These are phyloP conservation scores for Podaxis rugospora DNA, from an alignment of 768 basidiomycete species.

Conservation along the genomic window DNA sequence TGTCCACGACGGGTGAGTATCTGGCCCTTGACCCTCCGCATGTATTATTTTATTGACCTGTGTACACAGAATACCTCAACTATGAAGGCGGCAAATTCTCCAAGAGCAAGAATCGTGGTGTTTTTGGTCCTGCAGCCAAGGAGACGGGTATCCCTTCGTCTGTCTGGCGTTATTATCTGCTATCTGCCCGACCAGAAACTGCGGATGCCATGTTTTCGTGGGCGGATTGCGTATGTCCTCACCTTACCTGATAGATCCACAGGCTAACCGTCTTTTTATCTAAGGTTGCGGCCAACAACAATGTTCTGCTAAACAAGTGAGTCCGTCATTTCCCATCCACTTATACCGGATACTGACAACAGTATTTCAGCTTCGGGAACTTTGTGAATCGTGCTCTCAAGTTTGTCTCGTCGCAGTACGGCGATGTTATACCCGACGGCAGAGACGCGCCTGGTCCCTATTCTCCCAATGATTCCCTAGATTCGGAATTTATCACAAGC, in stretches of 20 bases:
- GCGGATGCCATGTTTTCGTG: slow-evolving; percentile 96
- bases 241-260: not conserved
- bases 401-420: slow-evolving; percentile 85
- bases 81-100: slow-evolving; percentile 99
- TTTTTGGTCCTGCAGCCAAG: slow-evolving; percentile 92
- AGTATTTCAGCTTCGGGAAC: slow-evolving; percentile 76
- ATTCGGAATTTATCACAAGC: slow-evolving; percentile 73
- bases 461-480: slow-evolving; percentile 59
- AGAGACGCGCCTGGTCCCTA: slow-evolving; percentile 66
- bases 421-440: slow-evolving; percentile 75
- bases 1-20: slow-evolving; percentile 85
- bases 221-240: slow-evolving; percentile 75
- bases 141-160: slow-evolving; percentile 92
- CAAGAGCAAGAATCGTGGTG: slow-evolving; percentile 93
- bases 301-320: slow-evolving; percentile 89
- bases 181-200: slow-evolving; percentile 90
- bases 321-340: slow-evolving; percentile 12
- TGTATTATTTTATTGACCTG: not conserved
- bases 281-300: slow-evolving; percentile 90
- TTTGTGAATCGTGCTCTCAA: slow-evolving; percentile 95
- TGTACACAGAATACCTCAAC: slow-evolving; percentile 80
- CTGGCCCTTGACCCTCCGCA: not conserved
- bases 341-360: not conserved
- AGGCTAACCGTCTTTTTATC: slow-evolving; percentile 7
- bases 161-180: slow-evolving; percentile 95